A percentile compares a stretch with the other conserved stretches of the same genome.
Conservation (phyloP, 1,284 basidiomycete genomes). For the Ustilago crameri region DNA sequence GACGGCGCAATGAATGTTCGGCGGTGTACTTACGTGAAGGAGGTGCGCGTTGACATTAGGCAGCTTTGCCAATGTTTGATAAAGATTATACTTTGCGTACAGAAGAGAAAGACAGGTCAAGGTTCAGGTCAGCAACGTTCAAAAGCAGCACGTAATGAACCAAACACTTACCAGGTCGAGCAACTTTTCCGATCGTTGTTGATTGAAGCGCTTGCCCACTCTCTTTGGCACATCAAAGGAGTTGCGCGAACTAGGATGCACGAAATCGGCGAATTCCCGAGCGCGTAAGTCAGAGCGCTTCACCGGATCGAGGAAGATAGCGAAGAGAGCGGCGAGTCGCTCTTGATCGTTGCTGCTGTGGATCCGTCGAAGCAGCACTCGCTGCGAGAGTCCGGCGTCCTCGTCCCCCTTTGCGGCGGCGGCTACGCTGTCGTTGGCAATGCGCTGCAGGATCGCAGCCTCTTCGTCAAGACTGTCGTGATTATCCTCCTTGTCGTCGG, state of each 20-base stretch:
- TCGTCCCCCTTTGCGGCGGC: too few species aligned
- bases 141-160: too few species aligned
- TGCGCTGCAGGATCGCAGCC: too few species aligned
- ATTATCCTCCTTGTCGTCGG: too few species aligned
- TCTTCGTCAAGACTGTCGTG: too few species aligned
- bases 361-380: too few species aligned
- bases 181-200: slow-evolving; percentile 8
- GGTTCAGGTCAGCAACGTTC: too few species aligned
- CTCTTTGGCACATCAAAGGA: slow-evolving; percentile 4
- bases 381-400: too few species aligned
- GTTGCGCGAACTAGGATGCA: slow-evolving; percentile 1
- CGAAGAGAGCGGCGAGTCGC: slow-evolving; percentile 1
- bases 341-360: too few species aligned
- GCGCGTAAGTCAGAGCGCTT: slow-evolving; percentile 16
- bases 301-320: neutral
- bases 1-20: too few species aligned
- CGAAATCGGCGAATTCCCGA: slow-evolving; percentile 19
- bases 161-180: slow-evolving; percentile 23
- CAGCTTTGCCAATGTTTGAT: neutral
- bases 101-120: neutral
- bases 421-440: too few species aligned
- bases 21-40: neutral
- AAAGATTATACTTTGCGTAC: neutral
- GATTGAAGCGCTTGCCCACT: slow-evolving; percentile 11
- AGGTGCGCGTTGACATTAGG: neutral